A percentile compares a stretch with the other conserved stretches of the same genome.
These are phyloP conservation scores for Ascochyta koolunga DNA, from an alignment of 2,329 filamentous ascomycete species.

Conservation along the genomic window DNA sequence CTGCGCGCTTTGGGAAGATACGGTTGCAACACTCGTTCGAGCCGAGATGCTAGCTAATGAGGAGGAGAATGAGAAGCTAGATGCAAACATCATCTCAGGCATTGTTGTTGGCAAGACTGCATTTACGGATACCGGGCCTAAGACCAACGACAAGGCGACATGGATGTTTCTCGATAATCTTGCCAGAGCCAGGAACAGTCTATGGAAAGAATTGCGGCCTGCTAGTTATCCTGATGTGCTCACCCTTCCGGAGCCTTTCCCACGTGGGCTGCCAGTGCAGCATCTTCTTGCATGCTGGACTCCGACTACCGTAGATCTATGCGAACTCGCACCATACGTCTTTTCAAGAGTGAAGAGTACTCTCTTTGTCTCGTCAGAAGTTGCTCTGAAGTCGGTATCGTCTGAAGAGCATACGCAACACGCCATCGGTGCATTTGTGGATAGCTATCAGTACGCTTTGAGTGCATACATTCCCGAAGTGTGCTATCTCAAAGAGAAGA, in stretches of 20 bases:
- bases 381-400: conserved; percentile 26
- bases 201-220: conserved; percentile 40
- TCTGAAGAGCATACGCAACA: conserved; percentile 26
- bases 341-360: conserved; percentile 24
- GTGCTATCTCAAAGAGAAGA: conserved; percentile 15
- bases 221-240: conserved; percentile 28
- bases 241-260: conserved; percentile 36
- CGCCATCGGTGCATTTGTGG: conserved; percentile 44
- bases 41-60: conserved; percentile 29
- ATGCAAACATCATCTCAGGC: conserved; percentile 15
- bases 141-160: conserved; percentile 1
- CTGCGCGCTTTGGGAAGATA: conserved; percentile 29
- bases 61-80: conserved; percentile 22
- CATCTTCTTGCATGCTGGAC: conserved; percentile 29
- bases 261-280: conserved; percentile 45
- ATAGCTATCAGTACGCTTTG: conserved; percentile 41
- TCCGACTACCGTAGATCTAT: conserved; percentile 10
- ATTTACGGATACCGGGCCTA: conserved; percentile 15
- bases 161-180: conserved; percentile 47
- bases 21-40: conserved; percentile 24
- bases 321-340: conserved; percentile 33
- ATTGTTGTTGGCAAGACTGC: conserved; percentile 13
- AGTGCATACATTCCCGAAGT: conserved; percentile 26
- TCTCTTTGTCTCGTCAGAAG: conserved; percentile 28
- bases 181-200: conserved; percentile 38